These are phyloP conservation scores for Xerocomus spinulosus DNA, from an alignment of 768 basidiomycete genomes.

Conservation along the genomic window DNA sequence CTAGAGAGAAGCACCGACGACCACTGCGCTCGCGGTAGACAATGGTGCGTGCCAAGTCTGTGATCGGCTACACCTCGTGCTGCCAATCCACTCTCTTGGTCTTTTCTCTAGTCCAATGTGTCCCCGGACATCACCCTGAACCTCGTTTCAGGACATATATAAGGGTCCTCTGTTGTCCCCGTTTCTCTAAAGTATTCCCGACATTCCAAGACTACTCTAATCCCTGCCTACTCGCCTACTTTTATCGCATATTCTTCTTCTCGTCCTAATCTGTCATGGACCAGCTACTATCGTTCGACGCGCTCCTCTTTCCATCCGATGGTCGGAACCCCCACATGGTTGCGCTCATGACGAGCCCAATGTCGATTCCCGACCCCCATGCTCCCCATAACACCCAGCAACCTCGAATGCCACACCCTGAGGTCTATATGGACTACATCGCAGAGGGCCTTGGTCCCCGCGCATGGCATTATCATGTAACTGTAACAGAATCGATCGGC, in stretches of 20 bases:
- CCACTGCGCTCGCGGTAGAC: slow-evolving; percentile 3
- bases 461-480: slow-evolving; percentile 71
- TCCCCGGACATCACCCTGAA: slow-evolving; percentile 28
- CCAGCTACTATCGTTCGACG: slow-evolving; percentile 57
- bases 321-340: slow-evolving; percentile 71
- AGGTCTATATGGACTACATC: slow-evolving; percentile 83
- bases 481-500: slow-evolving; percentile 18
- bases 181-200: slow-evolving; percentile 17
- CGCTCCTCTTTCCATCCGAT: slow-evolving; percentile 75
- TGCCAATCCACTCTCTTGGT: slow-evolving; percentile 25
- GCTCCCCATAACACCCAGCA: slow-evolving; percentile 42
- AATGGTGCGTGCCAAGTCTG: slow-evolving; percentile 14
- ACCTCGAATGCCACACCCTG: slow-evolving; percentile 73
- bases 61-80: slow-evolving; percentile 36
- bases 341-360: slow-evolving; percentile 67
- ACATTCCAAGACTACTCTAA: slow-evolving; percentile 16
- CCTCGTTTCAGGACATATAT: slow-evolving; percentile 40
- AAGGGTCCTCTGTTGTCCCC: slow-evolving; percentile 19
- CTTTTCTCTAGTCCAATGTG: slow-evolving; percentile 21
- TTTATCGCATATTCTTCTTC: slow-evolving; percentile 13
- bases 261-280: slow-evolving; percentile 46
- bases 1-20: not conserved
- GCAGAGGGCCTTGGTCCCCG: slow-evolving; percentile 65
- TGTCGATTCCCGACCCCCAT: slow-evolving; percentile 40
- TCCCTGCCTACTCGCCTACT: slow-evolving; percentile 15